Evolutionary conservation across 2,329 filamentous ascomycete genomes (phyloP), one percentile per base, ranked within the genome.

Genomic region (Beauveria caledonica): DNA sequence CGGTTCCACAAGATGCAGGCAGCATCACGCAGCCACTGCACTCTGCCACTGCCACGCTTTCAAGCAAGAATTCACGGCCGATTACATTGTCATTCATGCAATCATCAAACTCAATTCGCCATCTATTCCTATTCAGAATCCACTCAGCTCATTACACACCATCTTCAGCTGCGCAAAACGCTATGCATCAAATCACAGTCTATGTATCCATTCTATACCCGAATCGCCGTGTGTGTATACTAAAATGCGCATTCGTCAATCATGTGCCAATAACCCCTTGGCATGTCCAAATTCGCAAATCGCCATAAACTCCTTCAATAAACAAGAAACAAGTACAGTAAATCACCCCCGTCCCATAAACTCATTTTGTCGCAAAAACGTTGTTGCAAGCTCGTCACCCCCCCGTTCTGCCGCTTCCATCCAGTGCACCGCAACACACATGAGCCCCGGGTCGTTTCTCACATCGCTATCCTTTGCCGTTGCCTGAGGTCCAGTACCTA

Each of bases 391-490:
- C 69, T 88, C 84, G 71, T 97, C 93, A 1, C 92, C 92, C n/a
- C 92, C 92, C 59, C 83, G 82, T 67, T 90, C 89, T 42, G 90
- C 92, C 65, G 90, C 80, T 76, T 93, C 90, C 92, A 97, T 97
- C 92, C 93, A 97, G 77, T 97, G 93, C 74, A 95, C 86, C 10
- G 93, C 93, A 61, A 96, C 85, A 68, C 92, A 97, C 89, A 97
- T 94, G 46, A 92, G 86, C 58, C 88, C 88, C 2, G 90, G 90
- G 71, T 97, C 91, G 62, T 87, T 92, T 65, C 90, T 73, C 40
- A 83, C 79, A 62, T 83, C 73, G 19, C 76, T 76, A 52, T 78
- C 75, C 57, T 73, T 74, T 51, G 72, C 71, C 42, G 67, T 21
- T 3, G 46, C 46, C 36, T 51, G 45, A 2, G 45, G 9, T 3